phyloP scores from a whole-genome alignment of 768 basidiomycete species.

The Clitopilus hobsonii region DNA sequence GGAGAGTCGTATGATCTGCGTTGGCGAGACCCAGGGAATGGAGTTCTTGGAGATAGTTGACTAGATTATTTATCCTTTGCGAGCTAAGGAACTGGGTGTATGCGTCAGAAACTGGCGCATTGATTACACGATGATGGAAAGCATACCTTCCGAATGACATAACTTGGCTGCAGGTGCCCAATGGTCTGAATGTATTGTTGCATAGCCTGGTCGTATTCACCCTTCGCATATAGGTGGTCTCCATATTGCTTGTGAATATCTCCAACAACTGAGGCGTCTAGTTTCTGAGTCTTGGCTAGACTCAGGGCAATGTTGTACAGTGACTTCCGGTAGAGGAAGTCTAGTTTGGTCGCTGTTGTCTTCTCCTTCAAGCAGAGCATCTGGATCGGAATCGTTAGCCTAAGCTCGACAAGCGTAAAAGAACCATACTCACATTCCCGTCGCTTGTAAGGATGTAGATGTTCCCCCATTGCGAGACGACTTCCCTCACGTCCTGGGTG shows the following conservation, averaged over 20 bases:
- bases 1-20: conserved; percentile 92
- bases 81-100: conserved; percentile 88
- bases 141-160: conserved; percentile 91
- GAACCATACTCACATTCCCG: conserved; percentile 52
- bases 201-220: conserved; percentile 93
- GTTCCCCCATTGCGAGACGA: conserved; percentile 78
- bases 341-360: conserved; percentile 79
- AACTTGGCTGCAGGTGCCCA: conserved; percentile 85
- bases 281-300: conserved; percentile 73
- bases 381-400: conserved; percentile 24
- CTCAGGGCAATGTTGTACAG: conserved; percentile 78
- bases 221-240: conserved; percentile 86
- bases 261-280: conserved; percentile 71
- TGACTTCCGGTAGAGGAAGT: conserved; percentile 77
- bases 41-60: conserved; percentile 92
- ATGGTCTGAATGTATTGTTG: conserved; percentile 89
- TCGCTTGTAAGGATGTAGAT: conserved; percentile 78
- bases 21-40: conserved; percentile 89
- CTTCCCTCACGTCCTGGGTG: conserved; percentile 75
- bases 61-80: conserved; percentile 92
- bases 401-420: not conserved
- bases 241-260: conserved; percentile 91
- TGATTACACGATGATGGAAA: not conserved
- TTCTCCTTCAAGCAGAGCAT: conserved; percentile 70
- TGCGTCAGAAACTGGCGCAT: not conserved